A percentile compares a stretch with the other conserved stretches of the same genome.
Conservation (phyloP, 495 filamentous ascomycete species). For the Sabuloglossum arenarium region DNA sequence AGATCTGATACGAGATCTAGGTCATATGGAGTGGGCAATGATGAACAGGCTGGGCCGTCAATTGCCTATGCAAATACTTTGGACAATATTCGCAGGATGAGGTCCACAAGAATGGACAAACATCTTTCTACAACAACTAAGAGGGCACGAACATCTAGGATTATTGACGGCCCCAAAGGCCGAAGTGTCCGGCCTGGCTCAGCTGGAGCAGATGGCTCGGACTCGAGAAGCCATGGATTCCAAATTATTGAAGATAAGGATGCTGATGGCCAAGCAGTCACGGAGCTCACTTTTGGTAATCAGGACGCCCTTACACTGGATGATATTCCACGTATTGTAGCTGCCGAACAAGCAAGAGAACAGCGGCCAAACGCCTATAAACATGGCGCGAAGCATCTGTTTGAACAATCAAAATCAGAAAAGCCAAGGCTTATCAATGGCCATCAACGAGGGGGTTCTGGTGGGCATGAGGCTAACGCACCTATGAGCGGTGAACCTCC, state of each 20-base stretch:
- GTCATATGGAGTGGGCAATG: slow-evolving; percentile 39
- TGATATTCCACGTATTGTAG: slow-evolving; percentile 94
- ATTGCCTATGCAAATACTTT: slow-evolving; percentile 89
- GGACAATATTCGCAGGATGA: slow-evolving; percentile 75
- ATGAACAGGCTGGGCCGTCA: slow-evolving; percentile 29
- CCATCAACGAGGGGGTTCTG: slow-evolving; percentile 41
- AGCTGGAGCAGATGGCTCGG: slow-evolving; percentile 42
- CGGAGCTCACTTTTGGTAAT: slow-evolving; percentile 65
- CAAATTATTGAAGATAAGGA: slow-evolving; percentile 81
- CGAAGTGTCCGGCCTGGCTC: slow-evolving; percentile 58
- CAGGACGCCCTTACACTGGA: slow-evolving; percentile 84
- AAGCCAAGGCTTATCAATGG: slow-evolving; percentile 50
- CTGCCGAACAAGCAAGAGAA: slow-evolving; percentile 83
- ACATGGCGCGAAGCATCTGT: slow-evolving; percentile 54
- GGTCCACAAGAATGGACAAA: slow-evolving; percentile 85
- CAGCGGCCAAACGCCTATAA: slow-evolving; percentile 69
- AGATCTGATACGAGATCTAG: slow-evolving; percentile 49
- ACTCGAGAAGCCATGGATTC: slow-evolving; percentile 35
- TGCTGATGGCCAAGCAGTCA: slow-evolving; percentile 44
- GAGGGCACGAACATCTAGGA: slow-evolving; percentile 73
- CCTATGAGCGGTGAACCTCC: slow-evolving; percentile 23
- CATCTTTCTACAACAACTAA: slow-evolving; percentile 79
- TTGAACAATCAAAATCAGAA: slow-evolving; percentile 32
- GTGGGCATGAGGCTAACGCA: slow-evolving; percentile 31
- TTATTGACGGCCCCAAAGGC: slow-evolving; percentile 80